phyloP scores from a whole-genome alignment of 139 green algal genomes.

The Spirogloea muscicola region DNA sequence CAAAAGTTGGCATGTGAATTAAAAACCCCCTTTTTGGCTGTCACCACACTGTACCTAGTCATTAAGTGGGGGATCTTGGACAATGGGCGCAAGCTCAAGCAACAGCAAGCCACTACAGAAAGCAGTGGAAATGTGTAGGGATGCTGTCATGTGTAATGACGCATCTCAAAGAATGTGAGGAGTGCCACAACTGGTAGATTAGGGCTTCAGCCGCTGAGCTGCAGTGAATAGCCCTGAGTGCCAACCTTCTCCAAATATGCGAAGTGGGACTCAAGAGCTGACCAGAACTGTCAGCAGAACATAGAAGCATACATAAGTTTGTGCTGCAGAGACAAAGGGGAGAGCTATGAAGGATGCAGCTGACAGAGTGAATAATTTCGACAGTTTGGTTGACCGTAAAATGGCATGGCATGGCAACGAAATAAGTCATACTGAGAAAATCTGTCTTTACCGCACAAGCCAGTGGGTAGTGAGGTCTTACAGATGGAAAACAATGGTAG shows the following conservation, averaged over 20 bases:
- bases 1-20: too few species aligned
- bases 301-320: slow-evolving; percentile 12
- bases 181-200: too few species aligned
- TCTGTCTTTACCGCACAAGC: neutral
- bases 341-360: neutral
- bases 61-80: too few species aligned
- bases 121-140: too few species aligned
- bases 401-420: neutral
- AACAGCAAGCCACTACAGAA: too few species aligned
- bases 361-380: neutral
- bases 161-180: too few species aligned
- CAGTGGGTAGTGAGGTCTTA: slow-evolving; percentile 1
- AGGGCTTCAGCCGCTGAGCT: too few species aligned
- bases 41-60: too few species aligned
- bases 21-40: too few species aligned
- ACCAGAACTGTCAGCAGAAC: slow-evolving; percentile 41
- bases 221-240: too few species aligned
- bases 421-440: neutral
- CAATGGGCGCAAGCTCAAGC: too few species aligned
- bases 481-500: slow-evolving; percentile 49
- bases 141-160: too few species aligned
- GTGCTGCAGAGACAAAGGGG: neutral
- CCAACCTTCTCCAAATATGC: slow-evolving; percentile 41
- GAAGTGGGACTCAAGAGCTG: slow-evolving; percentile 47
- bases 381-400: neutral